Base-by-base conservation (phyloP, 352 stramenopile genomes). In the Phytopythium chamaehyphon region DNA sequence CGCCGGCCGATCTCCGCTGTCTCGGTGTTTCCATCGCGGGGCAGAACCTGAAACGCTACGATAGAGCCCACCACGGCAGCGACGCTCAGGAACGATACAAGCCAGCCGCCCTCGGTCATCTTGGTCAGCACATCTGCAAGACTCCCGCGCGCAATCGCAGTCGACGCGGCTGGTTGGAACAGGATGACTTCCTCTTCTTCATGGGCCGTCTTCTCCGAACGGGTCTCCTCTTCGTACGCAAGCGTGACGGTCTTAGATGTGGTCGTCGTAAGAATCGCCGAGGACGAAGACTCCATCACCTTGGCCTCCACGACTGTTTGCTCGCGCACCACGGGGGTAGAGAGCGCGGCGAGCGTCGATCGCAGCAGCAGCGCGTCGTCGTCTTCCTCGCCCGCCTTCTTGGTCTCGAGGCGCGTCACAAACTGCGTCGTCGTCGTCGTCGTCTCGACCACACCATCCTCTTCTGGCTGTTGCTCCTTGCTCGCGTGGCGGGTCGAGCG, bases 21-120 rank as follows among this genome's bases (percentile, higher is more conserved):
- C 6, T 26, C 49, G 6, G 65, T 53, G 1, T 72, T 66, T 21
- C n/a, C 49, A 1, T 48, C 56, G 40, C 56, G 57, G 14, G 76
- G 65, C 24, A 90, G 47, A 43, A 88, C 51, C 47, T 83, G 71
- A 38, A 73, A 88, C 46, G 69, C 80, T 16, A 85, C 60, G 18
- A 88, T 65, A 37, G 80, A 90, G 3, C 64, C 71, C 12, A 86
- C 55, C n/a, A 93, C 78, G 22, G 83, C 71, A 3, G 69, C 66
- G n/a, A 87, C 69, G 60, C 77, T 90, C 51, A 84, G 40, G 39
- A 90, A 70, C 38, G 79, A 86, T 51, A 76, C 59, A 38, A 90
- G 50, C 69, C 76, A 88, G 26, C 69, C 74, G 52, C 63, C 67
- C 54, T 89, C 67, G 24, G 73, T 71, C 40, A 87, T 40, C 56